Percentiles rank a stretch among this genome's conserved stretches.
Conservation (phyloP, 768 basidiomycete species). For the Daedalea quercina region DNA sequence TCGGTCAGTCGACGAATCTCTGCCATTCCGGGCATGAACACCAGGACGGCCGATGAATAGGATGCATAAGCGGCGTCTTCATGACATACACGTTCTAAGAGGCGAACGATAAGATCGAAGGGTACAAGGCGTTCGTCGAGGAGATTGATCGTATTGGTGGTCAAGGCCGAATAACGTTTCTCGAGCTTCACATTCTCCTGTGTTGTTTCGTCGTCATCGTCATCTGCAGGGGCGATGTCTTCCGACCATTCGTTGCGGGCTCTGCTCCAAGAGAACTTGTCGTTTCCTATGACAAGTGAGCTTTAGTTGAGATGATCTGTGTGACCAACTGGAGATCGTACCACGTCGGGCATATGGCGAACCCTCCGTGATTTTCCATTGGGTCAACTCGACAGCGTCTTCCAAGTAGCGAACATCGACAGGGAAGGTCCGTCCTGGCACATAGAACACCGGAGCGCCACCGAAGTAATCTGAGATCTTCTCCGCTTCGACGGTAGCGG, state of each 20-base stretch:
- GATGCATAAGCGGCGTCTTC: conserved; percentile 40
- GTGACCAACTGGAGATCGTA: conserved; percentile 17
- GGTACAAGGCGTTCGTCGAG: conserved; percentile 86
- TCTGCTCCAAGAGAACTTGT: conserved; percentile 60
- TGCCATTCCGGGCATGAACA: conserved; percentile 93
- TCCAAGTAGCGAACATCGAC: conserved; percentile 83
- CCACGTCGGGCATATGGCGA: conserved; percentile 77
- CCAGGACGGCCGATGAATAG: conserved; percentile 76
- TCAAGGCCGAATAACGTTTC: conserved; percentile 74
- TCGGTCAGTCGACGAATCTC: conserved; percentile 91
- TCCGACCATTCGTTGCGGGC: conserved; percentile 74
- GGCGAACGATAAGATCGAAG: conserved; percentile 79
- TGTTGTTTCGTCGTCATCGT: conserved; percentile 56
- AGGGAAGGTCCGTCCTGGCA: conserved; percentile 94
- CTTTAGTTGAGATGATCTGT: neutral
- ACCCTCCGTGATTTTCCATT: conserved; percentile 71
- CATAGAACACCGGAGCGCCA: conserved; percentile 75
- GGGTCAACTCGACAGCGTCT: conserved; percentile 79
- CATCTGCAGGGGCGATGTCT: conserved; percentile 51
- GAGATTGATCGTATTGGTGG: conserved; percentile 83
- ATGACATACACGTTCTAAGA: conserved; percentile 82
- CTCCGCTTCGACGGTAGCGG: conserved; percentile 88
- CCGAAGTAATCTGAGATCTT: conserved; percentile 88
- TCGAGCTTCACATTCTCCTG: conserved; percentile 49
- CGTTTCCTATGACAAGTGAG: conserved; percentile 43